Base-by-base conservation (phyloP, 257 asterid genomes). In the Fraxinus quadrangulata region DNA sequence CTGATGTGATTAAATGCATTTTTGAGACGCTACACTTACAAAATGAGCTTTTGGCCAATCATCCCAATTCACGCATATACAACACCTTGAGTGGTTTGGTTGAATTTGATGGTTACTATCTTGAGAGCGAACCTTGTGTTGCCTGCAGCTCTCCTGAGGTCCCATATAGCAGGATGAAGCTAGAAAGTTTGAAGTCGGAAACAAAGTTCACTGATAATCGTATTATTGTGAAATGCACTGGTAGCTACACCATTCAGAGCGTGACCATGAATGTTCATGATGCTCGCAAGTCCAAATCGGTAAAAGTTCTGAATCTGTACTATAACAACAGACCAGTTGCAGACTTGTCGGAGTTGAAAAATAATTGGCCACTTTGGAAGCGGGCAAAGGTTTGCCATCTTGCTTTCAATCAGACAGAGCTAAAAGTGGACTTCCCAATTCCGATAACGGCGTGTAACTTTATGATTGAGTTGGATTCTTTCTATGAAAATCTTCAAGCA, bases 121-220 rank as follows among this genome's bases (percentile, higher is more conserved):
- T 96, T 76, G 99, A 96, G 86, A 96, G 99, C 84, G 99, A 96
- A 83, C 99, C 99, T 77, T 96, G 99, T 88, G 99, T 96, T 82
- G 96, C 98, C 80, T 96, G 99, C 89, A 96, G 99, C 88, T 92
- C 99, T 24, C 99, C 98, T 34, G 99, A 96, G 92, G 99, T 90
- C 73, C 98, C 99, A 28, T 96, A 90, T 81, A 92, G 94, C 84
- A 90, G 97, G 89, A 92, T 93, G 97, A 96, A 96, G 91, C 94
- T 96, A 36, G 99, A 96, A 88, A 96, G 94, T 81, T 82, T 96
- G 84, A 96, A 96, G 80, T 96, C 98, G 45, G 99, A 96, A 84
- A 96, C 98, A 49, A 96, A 93, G 91, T 96, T 93, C 90, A 96
- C 99, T 5, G 99, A 93, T 85, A 96, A 93, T 54, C 98, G 98